A percentile compares a stretch with the other conserved stretches of the same genome.
Conservation (phyloP, 495 filamentous ascomycete genomes). For the Hypoxylon fragiforme region DNA sequence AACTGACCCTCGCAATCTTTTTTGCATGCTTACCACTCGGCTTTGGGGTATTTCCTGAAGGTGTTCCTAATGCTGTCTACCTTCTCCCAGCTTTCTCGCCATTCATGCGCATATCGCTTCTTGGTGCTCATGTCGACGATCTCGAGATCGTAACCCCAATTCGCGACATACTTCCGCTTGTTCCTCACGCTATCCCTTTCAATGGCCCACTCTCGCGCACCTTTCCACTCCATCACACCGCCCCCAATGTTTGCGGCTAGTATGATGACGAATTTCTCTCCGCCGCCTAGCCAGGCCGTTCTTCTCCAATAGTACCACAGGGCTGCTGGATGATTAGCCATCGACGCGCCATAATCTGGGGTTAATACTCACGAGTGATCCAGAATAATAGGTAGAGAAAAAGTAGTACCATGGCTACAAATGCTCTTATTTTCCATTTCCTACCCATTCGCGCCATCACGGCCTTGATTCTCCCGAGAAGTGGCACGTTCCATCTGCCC, state of each 20-base stretch:
- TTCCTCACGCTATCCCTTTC: constrained; percentile 95
- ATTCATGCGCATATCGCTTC: constrained; percentile 98
- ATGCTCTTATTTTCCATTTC: constrained; percentile 60
- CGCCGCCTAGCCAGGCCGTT: constrained; percentile 67
- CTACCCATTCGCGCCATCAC: constrained; percentile 48
- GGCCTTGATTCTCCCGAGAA: constrained; percentile 43
- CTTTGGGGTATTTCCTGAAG: constrained; percentile 90
- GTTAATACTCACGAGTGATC: constrained; percentile 61
- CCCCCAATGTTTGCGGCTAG: constrained; percentile 92
- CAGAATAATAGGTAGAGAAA: constrained; percentile 67
- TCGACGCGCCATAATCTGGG: background rate
- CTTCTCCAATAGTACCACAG: constrained; percentile 54
- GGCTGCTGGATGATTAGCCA: constrained; percentile 35
- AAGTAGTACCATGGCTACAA: constrained; percentile 63
- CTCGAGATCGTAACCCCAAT: constrained; percentile 95
- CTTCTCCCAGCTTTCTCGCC: constrained; percentile 99
- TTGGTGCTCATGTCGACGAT: constrained; percentile 97
- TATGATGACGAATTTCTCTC: constrained; percentile 90
- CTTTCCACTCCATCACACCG: constrained; percentile 99
- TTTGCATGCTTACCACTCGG: constrained; percentile 76
- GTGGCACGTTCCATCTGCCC: constrained; percentile 45
- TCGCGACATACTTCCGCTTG: constrained; percentile 81
- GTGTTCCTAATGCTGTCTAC: constrained; percentile 91
- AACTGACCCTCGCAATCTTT: background rate
- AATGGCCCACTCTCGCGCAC: constrained; percentile 95